A percentile compares a stretch with the other conserved stretches of the same genome.
These are phyloP conservation scores for Sporothrix phasma DNA, from an alignment of 2,329 filamentous ascomycete genomes.

Conservation along the genomic window DNA sequence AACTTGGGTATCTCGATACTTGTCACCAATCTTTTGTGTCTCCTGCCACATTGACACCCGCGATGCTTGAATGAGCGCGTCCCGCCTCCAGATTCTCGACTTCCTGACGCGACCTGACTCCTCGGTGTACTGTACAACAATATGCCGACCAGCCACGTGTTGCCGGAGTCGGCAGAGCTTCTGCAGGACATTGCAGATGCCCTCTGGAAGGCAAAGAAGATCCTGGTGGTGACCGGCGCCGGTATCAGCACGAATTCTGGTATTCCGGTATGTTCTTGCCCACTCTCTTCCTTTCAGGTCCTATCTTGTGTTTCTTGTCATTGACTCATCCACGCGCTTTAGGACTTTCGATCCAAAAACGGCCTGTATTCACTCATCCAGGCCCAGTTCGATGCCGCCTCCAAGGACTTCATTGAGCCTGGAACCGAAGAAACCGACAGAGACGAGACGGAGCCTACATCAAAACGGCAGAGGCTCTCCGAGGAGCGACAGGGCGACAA, in stretches of 20 bases:
- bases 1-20: neutral
- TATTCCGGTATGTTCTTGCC: constrained; percentile 52
- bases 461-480: constrained; percentile 29
- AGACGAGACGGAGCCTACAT: constrained; percentile 13
- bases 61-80: neutral
- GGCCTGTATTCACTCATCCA: constrained; percentile 65
- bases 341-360: constrained; percentile 65
- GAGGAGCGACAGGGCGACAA: neutral
- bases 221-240: constrained; percentile 63
- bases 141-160: constrained; percentile 52
- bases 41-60: neutral
- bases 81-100: neutral
- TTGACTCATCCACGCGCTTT: constrained; percentile 11
- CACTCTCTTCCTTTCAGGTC: neutral
- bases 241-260: constrained; percentile 69
- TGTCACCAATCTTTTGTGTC: too few relatives aligned
- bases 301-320: neutral
- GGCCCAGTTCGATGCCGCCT: constrained; percentile 51
- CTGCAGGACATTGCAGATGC: constrained; percentile 57
- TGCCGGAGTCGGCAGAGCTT: constrained; percentile 38
- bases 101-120: neutral
- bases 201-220: constrained; percentile 54
- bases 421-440: neutral
- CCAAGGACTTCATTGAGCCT: constrained; percentile 21
- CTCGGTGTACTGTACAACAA: constrained; percentile 19